Base-by-base conservation (phyloP, 176 grass and related monocot species). In the Olyra latifolia region DNA sequence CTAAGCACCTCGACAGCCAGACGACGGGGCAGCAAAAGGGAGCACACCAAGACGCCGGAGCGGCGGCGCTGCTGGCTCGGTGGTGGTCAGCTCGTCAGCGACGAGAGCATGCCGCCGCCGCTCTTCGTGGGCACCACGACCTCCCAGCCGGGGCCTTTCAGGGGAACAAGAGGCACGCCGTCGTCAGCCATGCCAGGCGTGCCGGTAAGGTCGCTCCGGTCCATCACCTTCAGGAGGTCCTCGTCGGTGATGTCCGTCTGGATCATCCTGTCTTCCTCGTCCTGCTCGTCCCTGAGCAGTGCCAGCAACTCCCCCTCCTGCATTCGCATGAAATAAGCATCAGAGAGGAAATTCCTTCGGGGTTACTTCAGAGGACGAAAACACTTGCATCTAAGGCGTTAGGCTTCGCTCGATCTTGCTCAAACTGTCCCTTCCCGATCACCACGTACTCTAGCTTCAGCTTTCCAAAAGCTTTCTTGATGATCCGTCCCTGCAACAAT, bases 91-190 rank as follows among this genome's bases (percentile, higher is more conserved):
- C 91, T 89, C 57, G 59, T 86, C 42, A 99, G 92, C 15, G 92
- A 76, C 0, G 88, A 91, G 48, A 99, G 92, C 78, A 99, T 90
- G 23, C 83, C 87, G 3, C 88, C 82, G 0, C 92, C 77, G 8
- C 92, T 91, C 80, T 93, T 98, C 38, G 92, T 20, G 10, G 88
- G 71, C 12, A 99, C 25, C 66, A 99, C 96, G 7, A 99, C 92
- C 79, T 99, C 96, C 96, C 92, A 99, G 57, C 92, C 96, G 71
- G 96, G 92, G 15, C 96, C 96, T 83, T 87, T 91, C 30, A 95
- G 72, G 8, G 90, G 88, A 12, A 91, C n/a, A 22, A 88, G 29
- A 11, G 85, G 74, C 1, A 20, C 3, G 0, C 83, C 86, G 11
- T 72, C 76, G 0, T 24, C 57, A 1, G 46, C 77, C 1, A 4